These are phyloP conservation scores for Quercus wislizeni DNA, from an alignment of 306 rosid species.

Conservation along the genomic window DNA sequence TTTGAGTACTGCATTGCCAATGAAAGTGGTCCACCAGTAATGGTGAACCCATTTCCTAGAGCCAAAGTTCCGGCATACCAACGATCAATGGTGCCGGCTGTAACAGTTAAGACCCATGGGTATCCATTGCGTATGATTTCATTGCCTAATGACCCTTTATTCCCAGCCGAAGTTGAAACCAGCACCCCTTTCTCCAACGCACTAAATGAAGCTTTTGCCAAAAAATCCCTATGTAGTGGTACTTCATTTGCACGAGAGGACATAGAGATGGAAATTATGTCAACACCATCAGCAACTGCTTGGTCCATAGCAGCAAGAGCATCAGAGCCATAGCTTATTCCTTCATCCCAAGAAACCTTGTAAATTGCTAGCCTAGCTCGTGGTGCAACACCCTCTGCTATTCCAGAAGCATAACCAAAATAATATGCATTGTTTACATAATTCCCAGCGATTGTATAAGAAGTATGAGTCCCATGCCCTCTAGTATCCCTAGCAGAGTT, in stretches of 20 bases:
- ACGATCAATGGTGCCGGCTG: neutral
- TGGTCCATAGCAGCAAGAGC: conserved; percentile 33
- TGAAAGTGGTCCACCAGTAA: neutral
- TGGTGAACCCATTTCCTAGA: neutral
- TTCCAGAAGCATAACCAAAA: conserved; percentile 35
- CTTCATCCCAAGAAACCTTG: conserved; percentile 35
- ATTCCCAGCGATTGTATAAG: conserved; percentile 38
- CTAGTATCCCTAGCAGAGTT: conserved; percentile 39
- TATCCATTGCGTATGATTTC: conserved; percentile 16
- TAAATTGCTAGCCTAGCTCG: conserved; percentile 31
- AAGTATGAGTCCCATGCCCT: conserved; percentile 39
- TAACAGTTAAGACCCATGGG: conserved; percentile 21
- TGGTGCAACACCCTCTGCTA: conserved; percentile 39
- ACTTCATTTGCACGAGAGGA: conserved; percentile 8
- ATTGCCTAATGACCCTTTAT: neutral
- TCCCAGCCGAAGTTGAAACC: conserved; percentile 30
- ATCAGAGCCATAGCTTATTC: conserved; percentile 28
- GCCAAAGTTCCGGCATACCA: neutral
- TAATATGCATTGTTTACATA: conserved; percentile 23
- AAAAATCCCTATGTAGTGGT: conserved; percentile 22
- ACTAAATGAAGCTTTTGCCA: conserved; percentile 33
- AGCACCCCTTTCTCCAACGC: conserved; percentile 32
- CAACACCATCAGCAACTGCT: conserved; percentile 33
- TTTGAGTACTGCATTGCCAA: neutral
- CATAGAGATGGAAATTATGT: conserved; percentile 28